Base-by-base conservation (phyloP, 2,329 filamentous ascomycete species). In the Colletotrichum sp. region DNA sequence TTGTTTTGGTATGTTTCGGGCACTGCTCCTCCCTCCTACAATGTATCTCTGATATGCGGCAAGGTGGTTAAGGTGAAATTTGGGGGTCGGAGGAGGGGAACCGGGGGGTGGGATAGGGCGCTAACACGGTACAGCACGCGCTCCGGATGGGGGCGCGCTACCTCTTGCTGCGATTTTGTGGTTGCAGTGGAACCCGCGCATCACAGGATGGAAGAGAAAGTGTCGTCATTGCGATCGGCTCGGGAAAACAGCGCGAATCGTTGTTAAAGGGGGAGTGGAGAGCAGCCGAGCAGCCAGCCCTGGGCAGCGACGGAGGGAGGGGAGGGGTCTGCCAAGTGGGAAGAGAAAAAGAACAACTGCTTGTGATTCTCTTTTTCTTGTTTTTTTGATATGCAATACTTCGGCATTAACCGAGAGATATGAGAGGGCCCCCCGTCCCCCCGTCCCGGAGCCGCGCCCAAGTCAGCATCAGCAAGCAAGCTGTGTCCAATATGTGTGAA, bases 141-240 rank as follows among this genome's bases (percentile, higher is more conserved):
- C 44, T n/a, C 39, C 44, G 44, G 12, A 52, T 44, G 62, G 62
- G 34, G 62, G 34, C 16, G 21, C 34, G 44, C 44, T 52, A 52
- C 44, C 44, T 52, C 1, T 21, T 52, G n/a, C 44, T 52, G 44
- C n/a, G 44, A 13, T 52, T 52, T 21, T 55, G 18, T 16, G 30
- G 34, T 15, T 30, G 39, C 15, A 16, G 65, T 44, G 66, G 66
- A 49, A 39, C 59, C 24, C 32, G 55, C n/a, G 10, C 34, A 64
- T 39, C n/a, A 64, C 30, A 62, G 28, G 21, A 32, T 13, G 15
- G 30, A 12, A 32, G 18, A 24, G 26, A 18, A n/a, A n/a, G 70
- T 72, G 70, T 73, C 73, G 72, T 71, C 72, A 76, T 76, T 76
- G 28, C 73, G 73, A 76, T 76, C 73, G 73, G 64, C 73, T 73